These are phyloP conservation scores for Penicillium silybi DNA, from an alignment of 495 filamentous ascomycete species.

Conservation along the genomic window DNA sequence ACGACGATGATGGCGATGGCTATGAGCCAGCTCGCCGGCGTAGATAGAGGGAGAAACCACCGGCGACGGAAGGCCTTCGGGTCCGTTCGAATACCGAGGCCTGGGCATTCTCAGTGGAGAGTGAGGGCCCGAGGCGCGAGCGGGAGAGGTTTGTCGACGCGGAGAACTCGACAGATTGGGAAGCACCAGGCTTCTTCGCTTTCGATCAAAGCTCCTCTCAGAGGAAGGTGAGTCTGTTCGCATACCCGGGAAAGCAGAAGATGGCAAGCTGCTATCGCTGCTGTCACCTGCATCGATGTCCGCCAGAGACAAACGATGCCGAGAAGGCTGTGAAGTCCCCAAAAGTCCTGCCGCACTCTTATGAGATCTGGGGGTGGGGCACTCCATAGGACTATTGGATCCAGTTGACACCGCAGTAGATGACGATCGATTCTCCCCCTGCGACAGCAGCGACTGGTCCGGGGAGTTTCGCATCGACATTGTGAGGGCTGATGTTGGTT, in stretches of 20 bases:
- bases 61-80: constrained; percentile 77
- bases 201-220: constrained; percentile 76
- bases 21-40: constrained; percentile 66
- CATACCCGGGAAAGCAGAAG: constrained; percentile 61
- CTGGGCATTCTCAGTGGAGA: constrained; percentile 87
- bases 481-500: constrained; percentile 36
- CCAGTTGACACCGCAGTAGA: constrained; percentile 65
- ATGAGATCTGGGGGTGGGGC: constrained; percentile 85
- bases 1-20: constrained; percentile 74
- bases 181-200: constrained; percentile 77
- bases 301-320: constrained; percentile 66
- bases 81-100: constrained; percentile 68
- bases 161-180: constrained; percentile 68
- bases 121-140: constrained; percentile 65
- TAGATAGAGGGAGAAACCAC: constrained; percentile 84
- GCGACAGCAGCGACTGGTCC: constrained; percentile 27
- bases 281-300: constrained; percentile 75
- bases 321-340: constrained; percentile 58
- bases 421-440: constrained; percentile 48
- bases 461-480: constrained; percentile 43
- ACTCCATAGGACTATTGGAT: constrained; percentile 88
- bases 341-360: constrained; percentile 61
- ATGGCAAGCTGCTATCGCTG: constrained; percentile 89
- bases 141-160: constrained; percentile 82
- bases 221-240: constrained; percentile 89